Percentiles rank a stretch among this genome's conserved stretches.
These are phyloP conservation scores for Ophiostoma ulmi DNA, from an alignment of 2,329 filamentous ascomycete species.

Conservation along the genomic window DNA sequence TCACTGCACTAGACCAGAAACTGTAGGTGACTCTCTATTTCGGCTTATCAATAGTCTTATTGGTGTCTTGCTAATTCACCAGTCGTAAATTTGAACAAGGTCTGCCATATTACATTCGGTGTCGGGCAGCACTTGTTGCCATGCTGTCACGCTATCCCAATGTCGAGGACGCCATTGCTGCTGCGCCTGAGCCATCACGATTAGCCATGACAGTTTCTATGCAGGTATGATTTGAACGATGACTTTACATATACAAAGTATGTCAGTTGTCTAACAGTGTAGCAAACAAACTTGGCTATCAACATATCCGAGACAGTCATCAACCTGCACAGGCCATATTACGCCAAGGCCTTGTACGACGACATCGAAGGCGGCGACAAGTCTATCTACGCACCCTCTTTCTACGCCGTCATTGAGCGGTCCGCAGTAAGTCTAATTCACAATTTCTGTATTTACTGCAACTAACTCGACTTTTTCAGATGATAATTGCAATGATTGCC, in stretches of 20 bases:
- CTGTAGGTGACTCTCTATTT: neutral
- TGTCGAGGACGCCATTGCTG: neutral
- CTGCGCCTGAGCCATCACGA: neutral
- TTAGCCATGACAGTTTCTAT: neutral
- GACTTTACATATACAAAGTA: no score
- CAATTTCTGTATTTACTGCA: neutral
- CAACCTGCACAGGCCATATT: conserved; percentile 21
- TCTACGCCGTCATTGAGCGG: neutral
- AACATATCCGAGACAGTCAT: conserved; percentile 18
- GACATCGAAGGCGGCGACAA: conserved; percentile 7
- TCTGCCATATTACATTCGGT: neutral
- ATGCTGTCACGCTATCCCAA: conserved; percentile 2
- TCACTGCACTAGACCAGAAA: neutral
- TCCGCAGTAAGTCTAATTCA: neutral
- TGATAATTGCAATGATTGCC: conserved; percentile 16
- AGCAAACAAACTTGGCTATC: neutral
- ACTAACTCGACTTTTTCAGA: neutral
- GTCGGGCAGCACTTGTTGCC: neutral
- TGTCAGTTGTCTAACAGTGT: neutral
- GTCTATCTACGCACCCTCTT: conserved; percentile 13
- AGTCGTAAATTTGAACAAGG: conserved; percentile 9
- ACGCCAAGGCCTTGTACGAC: conserved; percentile 20
- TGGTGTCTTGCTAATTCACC: neutral
- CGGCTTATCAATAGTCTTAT: neutral
- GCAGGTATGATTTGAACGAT: neutral